phyloP scores from a whole-genome alignment of 2,329 filamentous ascomycete species.

The Botryotinia narcissicola region DNA sequence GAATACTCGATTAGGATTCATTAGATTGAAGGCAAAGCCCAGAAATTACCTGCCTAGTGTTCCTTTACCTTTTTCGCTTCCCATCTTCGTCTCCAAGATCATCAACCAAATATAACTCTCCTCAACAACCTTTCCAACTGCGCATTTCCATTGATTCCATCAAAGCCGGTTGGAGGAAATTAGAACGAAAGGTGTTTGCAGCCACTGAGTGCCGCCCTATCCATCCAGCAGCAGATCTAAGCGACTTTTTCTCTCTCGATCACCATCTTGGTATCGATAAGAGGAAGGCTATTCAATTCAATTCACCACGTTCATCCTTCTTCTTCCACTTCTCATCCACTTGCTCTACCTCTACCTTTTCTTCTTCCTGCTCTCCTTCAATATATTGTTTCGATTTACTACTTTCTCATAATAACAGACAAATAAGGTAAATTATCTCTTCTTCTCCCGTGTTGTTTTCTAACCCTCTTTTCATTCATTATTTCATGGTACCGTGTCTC shows the following conservation, averaged over 20 bases:
- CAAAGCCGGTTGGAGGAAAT: not conserved
- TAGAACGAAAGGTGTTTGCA: not conserved
- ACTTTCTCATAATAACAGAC: not conserved
- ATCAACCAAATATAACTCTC: not conserved
- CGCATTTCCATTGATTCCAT: not conserved
- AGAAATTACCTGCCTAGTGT: conserved; percentile 1
- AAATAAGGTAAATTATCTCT: not conserved
- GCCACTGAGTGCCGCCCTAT: conserved; percentile 4
- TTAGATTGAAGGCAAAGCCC: not conserved
- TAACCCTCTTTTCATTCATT: conserved; percentile 1
- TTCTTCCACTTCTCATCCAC: not conserved
- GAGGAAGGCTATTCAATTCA: not conserved
- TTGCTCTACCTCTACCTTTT: not conserved
- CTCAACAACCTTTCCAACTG: not conserved
- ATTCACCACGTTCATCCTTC: not conserved
- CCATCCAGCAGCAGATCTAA: conserved; percentile 6
- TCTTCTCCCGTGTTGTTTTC: not conserved
- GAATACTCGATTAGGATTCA: conserved; percentile 8
- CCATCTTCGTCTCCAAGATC: not conserved
- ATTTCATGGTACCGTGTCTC: not conserved
- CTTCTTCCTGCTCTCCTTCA: not conserved
- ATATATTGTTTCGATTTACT: not conserved
- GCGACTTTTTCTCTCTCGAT: conserved; percentile 1
- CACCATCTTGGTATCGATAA: conserved; percentile 17
- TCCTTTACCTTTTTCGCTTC: not conserved